phyloP scores from a whole-genome alignment of 1,139 yeast species.

The Pichia sp. region DNA sequence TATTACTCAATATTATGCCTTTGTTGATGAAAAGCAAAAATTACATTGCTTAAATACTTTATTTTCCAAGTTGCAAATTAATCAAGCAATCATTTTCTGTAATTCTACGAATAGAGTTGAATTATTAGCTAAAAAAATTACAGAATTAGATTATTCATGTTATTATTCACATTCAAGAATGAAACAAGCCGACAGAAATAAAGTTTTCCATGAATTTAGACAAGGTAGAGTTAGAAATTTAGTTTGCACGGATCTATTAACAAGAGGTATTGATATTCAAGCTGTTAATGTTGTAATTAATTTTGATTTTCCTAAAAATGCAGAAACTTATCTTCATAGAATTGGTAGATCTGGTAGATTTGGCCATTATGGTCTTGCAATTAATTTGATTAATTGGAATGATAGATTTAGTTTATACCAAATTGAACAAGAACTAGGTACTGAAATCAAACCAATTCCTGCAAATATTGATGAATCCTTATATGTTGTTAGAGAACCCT shows the following conservation, averaged over 20 bases:
- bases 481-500: conserved; percentile 78
- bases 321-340: conserved; percentile 95
- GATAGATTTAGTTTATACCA: conserved; percentile 90
- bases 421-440: conserved; percentile 95
- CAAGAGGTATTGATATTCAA: conserved; percentile 98
- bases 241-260: conserved; percentile 92
- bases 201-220: conserved; percentile 97
- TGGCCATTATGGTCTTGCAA: conserved; percentile 97
- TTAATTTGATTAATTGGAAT: conserved; percentile 93
- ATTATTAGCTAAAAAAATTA: conserved; percentile 87
- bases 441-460: conserved; percentile 96
- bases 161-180: conserved; percentile 95
- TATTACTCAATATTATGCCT: conserved; percentile 94
- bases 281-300: conserved; percentile 97
- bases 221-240: conserved; percentile 96
- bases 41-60: conserved; percentile 92
- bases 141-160: conserved; percentile 95
- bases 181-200: conserved; percentile 97
- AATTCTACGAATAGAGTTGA: conserved; percentile 96
- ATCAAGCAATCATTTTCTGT: conserved; percentile 94
- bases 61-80: conserved; percentile 88
- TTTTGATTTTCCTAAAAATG: conserved; percentile 97
- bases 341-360: conserved; percentile 72
- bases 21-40: conserved; percentile 94
- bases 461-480: conserved; percentile 78